A percentile compares a stretch with the other conserved stretches of the same genome.
Conservation (phyloP, 2,329 filamentous ascomycete species). For the Didymella pomorum region DNA sequence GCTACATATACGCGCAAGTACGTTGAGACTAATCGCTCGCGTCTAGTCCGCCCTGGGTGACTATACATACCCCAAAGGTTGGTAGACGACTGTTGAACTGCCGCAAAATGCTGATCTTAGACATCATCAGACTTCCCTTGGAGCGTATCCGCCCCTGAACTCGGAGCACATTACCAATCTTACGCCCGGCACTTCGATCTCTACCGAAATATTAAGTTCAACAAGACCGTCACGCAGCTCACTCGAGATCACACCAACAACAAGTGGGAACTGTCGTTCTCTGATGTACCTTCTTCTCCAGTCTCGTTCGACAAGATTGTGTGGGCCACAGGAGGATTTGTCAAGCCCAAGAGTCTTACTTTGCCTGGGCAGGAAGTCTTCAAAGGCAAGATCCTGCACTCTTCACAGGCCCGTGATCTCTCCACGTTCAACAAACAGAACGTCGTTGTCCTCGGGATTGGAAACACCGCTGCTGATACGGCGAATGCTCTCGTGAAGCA, state of each 20-base stretch:
- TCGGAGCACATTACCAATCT: background rate
- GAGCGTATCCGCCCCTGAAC: background rate
- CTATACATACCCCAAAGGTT: background rate
- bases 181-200: background rate
- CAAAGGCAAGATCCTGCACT: background rate
- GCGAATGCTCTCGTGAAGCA: background rate
- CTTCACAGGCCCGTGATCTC: background rate
- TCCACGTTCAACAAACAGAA: background rate
- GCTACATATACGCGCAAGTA: background rate
- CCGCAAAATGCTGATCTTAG: background rate
- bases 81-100: background rate
- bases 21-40: background rate
- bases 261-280: background rate
- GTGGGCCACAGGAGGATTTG: background rate
- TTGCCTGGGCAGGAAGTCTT: background rate
- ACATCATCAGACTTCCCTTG: background rate
- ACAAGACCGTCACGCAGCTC: background rate
- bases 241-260: background rate
- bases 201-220: background rate
- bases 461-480: background rate
- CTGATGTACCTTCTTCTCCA: background rate
- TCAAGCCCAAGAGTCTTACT: background rate
- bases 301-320: background rate
- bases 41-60: background rate
- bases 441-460: background rate